Base-by-base conservation (phyloP, 495 filamentous ascomycete species). In the Tuber calosporum region DNA sequence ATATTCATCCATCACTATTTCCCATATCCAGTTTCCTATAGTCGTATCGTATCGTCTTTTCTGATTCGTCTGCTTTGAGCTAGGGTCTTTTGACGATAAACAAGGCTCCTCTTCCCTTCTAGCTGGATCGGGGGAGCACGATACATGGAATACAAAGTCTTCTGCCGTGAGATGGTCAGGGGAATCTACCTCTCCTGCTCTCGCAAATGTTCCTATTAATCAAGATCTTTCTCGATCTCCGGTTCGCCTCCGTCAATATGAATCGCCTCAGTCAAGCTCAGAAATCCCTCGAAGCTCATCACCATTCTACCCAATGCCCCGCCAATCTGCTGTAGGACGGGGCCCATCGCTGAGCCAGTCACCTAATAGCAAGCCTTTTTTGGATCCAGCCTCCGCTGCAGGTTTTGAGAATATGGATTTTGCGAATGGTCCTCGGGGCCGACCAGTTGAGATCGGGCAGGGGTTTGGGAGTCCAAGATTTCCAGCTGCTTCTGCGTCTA, bases 381-480 rank as follows among this genome's bases (percentile, higher is more conserved):
- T 82, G 69, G 81, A 82, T 66, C 74, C 81, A 73, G 69, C 74
- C 38, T 73, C 80, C 36, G 69, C 77, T 22, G 75, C 45, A 4
- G 76, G 75, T 67, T 82, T 82, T 75, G 79, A 80, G 72, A 75
- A 69, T n/a, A 72, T 80, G 70, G 79, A 80, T 66, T 80, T 81
- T 34, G 75, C 77, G 66, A 75, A 68, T 69, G 68, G 71, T 26
- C 75, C 70, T 38, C 76, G 79, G 53, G 78, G 79, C 36, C 75
- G 78, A 53, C 75, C 78, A 39, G 67, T 73, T 40, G 79, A 81
- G 40, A 80, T 81, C 53, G 73, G 79, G 22, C 79, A 80, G 67
- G 37, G 53, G 22, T 80, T 81, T 78, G 79, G 79, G 26, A 30
- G 53, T 9, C 48, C 66, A 37, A 62, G 73, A 40, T 75, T 75